Evolutionary conservation across 1,284 basidiomycete genomes (phyloP).

Genomic region (Exobasidium cylindrosporum): DNA sequence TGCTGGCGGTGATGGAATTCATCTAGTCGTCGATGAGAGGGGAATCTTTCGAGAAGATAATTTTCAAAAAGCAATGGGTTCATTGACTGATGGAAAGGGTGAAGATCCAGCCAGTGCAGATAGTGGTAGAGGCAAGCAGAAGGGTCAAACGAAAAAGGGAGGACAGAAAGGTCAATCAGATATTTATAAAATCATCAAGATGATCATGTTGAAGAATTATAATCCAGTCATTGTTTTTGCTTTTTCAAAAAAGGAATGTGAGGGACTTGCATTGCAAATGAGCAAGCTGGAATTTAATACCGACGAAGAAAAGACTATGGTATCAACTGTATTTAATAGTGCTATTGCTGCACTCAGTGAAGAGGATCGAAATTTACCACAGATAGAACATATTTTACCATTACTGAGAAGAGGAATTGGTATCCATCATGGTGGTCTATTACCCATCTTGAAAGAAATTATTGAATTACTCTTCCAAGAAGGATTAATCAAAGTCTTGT

Average conservation of each 20-base stretch:
- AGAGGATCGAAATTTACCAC: slow-evolving; percentile 85
- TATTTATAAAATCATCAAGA: slow-evolving; percentile 96
- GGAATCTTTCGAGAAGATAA: slow-evolving; percentile 96
- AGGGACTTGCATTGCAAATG: slow-evolving; percentile 83
- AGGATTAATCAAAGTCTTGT: slow-evolving; percentile 96
- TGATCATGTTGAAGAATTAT: slow-evolving; percentile 98
- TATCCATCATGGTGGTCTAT: slow-evolving; percentile 94
- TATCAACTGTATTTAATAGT: slow-evolving; percentile 86
- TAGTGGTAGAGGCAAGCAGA: slow-evolving; percentile 68
- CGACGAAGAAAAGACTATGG: slow-evolving; percentile 82
- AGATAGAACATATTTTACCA: slow-evolving; percentile 89
- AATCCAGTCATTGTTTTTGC: slow-evolving; percentile 99
- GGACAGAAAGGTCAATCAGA: slow-evolving; percentile 95
- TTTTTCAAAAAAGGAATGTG: slow-evolving; percentile 97
- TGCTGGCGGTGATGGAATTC: slow-evolving; percentile 91
- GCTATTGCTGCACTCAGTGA: slow-evolving; percentile 85
- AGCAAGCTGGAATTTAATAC: slow-evolving; percentile 95
- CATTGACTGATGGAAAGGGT: slow-evolving; percentile 73
- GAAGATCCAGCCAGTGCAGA: slow-evolving; percentile 82
- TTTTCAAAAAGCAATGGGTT: slow-evolving; percentile 96
- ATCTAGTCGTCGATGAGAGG: slow-evolving; percentile 95
- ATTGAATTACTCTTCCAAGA: slow-evolving; percentile 99
- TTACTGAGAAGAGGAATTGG: slow-evolving; percentile 93
- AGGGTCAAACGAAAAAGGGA: slow-evolving; percentile 73
- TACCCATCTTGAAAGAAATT: slow-evolving; percentile 97